Base-by-base conservation (phyloP, 1,139 yeast genomes). In the Geotrichum phurueaensis region DNA sequence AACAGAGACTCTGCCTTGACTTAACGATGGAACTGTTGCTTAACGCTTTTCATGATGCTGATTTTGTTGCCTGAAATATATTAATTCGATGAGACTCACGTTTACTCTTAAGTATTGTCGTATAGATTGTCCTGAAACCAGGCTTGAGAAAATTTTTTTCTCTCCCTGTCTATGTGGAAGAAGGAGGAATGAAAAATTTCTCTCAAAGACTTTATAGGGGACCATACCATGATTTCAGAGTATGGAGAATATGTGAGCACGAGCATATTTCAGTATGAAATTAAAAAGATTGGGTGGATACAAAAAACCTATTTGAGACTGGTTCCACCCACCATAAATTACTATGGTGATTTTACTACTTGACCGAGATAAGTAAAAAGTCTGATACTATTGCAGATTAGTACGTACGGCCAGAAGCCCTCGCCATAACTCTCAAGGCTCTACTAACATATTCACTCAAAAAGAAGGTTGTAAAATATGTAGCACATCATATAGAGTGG, bases 1-100 rank as follows among this genome's bases (percentile, higher is more conserved):
- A 70, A 63, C 50, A 45, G 25, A 39, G 47, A 39, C 47, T 39
- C 47, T 39, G 69, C 71, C 79, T 75, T 76, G 79, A 76, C 79
- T 74, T 74, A 76, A 76, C 78, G 67, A 56, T 56, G 57, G 61
- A 49, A 39, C 47, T 6, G n/a, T 22, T 39, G 47, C 7, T 39
- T 36, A n/a, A 15, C 10, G 18, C 22, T 3, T 27, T 27, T 27
- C n/a, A 39, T 39, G 47, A 7, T 39, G 47, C 47, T n/a, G 47
- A 39, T 1, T n/a, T 39, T n/a, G 20, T n/a, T 18, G 5, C 2
- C 39, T 33, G 39, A 33, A 33, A 13, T 33, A 33, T 12, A 33
- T 33, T 3, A 15, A n/a, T 39, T 15, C 5, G 18, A 39, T 15
- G 7, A n/a, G 7, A 39, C 47, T 39, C 47, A 39, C 47, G 47